Evolutionary conservation across 2,329 filamentous ascomycete species (phyloP), one percentile per base, ranked within the genome.

Genomic region (Herpotrichia juniperi): DNA sequence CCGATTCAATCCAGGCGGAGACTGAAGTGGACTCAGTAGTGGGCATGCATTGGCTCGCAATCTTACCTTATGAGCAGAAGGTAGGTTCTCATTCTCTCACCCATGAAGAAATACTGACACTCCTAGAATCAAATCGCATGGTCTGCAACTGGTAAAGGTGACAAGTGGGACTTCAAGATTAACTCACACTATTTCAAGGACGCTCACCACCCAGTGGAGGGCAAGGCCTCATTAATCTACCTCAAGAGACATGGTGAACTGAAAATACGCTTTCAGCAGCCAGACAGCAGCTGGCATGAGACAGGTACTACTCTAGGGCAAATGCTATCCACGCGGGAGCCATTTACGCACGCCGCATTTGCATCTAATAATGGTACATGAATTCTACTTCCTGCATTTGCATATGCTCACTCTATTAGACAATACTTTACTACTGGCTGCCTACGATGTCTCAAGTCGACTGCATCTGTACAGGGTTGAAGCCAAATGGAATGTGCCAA

Each of bases 31-130:
- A 89, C 59, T 84, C 87, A 44, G 79, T 96, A 4, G 90, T 96
- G 6, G 94, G 93, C 3, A 83, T 91, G 69, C 89, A 91, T 74
- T 99, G 94, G 94, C 79, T 97, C 48, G 69, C 75, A 14, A 67
- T 78, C 14, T 72, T 73, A 30, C 77, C 74, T 6, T 74, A 76
- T 39, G 71, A 71, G 42, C 66, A 71, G 47, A 75, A 74, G 62
- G 74, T 74, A 56, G 11, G 26, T 51, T 14, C 1, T 11, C 30
- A 28, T 7, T 2, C 6, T 8, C 14, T 31, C 8, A 12, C 3
- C 5, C 8, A 14, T 1, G 1, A 21, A 7, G 14, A 14, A 16
- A 16, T 48, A 56, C 56, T 69, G 32, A 50, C 24, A 1, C 2
- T 6, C 1, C 14, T 28, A 77, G 70, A 66, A 69, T 35, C 66